Percentiles rank a stretch among this genome's conserved stretches.
phyloP scores from a whole-genome alignment of 257 asterid genomes.

The Orobanche coerulescens region DNA sequence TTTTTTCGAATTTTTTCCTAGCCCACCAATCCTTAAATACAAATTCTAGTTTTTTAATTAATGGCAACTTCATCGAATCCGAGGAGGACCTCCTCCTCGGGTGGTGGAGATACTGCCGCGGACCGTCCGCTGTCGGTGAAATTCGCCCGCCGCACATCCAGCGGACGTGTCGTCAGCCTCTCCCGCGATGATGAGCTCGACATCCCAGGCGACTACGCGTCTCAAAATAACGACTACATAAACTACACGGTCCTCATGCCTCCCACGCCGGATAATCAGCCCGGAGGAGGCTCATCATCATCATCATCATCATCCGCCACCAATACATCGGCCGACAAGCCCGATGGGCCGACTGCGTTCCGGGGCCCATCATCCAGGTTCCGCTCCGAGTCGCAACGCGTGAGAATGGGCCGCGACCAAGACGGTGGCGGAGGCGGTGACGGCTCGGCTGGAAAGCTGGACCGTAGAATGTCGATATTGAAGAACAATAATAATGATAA shows the following conservation, averaged over 20 bases:
- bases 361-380: conserved; percentile 43
- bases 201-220: conserved; percentile 31
- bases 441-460: conserved; percentile 36
- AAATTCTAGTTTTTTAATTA: too few species aligned
- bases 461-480: conserved; percentile 60
- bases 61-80: conserved; percentile 39
- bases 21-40: background rate
- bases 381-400: conserved; percentile 35
- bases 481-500: conserved; percentile 32
- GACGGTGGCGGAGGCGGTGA: conserved; percentile 20
- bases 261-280: conserved; percentile 89
- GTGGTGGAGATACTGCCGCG: conserved; percentile 21
- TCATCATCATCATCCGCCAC: conserved; percentile 17
- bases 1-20: too few species aligned
- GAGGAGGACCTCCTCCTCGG: conserved; percentile 24
- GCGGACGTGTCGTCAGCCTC: conserved; percentile 69
- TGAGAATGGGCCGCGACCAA: conserved; percentile 21
- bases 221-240: conserved; percentile 39
- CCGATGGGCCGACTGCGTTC: conserved; percentile 54
- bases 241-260: conserved; percentile 92
- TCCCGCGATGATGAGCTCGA: conserved; percentile 67
- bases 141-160: conserved; percentile 61
- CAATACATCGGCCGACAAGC: conserved; percentile 47
- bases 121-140: conserved; percentile 46
- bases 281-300: conserved; percentile 34